Evolutionary conservation across 495 filamentous ascomycete species (phyloP), one percentile per base, ranked within the genome.

Genomic region (Xylaria castorea): DNA sequence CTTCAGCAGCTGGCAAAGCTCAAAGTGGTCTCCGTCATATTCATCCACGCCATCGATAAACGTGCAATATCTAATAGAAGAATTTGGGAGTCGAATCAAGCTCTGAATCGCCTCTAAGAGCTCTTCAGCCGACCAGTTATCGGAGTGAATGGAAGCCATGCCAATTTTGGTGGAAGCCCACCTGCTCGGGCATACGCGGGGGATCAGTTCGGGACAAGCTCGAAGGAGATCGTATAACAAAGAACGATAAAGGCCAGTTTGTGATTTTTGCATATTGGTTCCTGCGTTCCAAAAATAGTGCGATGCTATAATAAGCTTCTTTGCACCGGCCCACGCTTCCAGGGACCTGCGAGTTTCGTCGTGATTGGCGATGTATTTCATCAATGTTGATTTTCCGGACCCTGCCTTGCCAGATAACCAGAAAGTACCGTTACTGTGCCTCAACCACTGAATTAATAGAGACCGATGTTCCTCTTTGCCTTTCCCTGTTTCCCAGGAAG

Each of bases 1-100:
- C 2, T 27, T 6, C 1, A 79, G 18, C 0, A 66, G 11, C 0
- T 53, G 11, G 58, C 67, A 68, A 3, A 77, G 44, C 1, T 76
- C 72, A 2, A 55, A n/a, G 20, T 70, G 72, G 22, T 77, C 74
- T 18, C 72, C 74, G 0, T 76, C 68, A 53, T 70, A 79, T 32
- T 79, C 77, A 48, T 79, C 75, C 9, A 77, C 53, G 5, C 77
- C 75, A 38, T 79, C 77, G 63, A 79, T 77, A 46, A 75, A 75
- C 22, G 11, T 30, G 27, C 25, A 57, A 18, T 16, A 57, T 57
- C 16, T 57, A 2, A 32, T n/a, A 27, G 53, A 57, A 57, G 12
- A 32, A 32, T 57, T 22, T 53, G 22, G 50, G 7, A 53, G 8
- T 53, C 11, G n/a, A 16, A 27, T 25, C 6, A 48, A 18, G 20